phyloP scores from a whole-genome alignment of 805 yeast species.

The Pichia heedii region DNA sequence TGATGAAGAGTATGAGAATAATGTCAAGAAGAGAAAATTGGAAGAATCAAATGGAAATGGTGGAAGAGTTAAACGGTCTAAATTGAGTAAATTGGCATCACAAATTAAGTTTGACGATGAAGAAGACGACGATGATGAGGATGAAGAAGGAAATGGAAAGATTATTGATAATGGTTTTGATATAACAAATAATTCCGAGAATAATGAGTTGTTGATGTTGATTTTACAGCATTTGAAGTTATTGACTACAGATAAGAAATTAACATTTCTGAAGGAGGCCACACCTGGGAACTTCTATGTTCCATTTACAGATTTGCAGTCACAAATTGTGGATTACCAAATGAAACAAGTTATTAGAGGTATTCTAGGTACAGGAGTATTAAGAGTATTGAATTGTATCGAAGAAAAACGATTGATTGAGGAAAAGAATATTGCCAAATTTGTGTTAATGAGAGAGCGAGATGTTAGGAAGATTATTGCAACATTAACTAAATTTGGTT shows the following conservation, averaged over 20 bases:
- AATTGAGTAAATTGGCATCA: constrained; percentile 4
- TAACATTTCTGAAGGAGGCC: constrained; percentile 54
- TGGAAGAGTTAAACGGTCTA: constrained; percentile 5
- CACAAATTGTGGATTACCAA: constrained; percentile 37
- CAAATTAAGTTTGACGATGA: constrained; percentile 18
- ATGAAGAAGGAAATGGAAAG: constrained; percentile 19
- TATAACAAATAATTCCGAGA: constrained; percentile 5
- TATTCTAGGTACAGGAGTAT: constrained; percentile 56
- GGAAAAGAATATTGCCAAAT: constrained; percentile 71
- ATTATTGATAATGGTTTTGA: constrained; percentile 18
- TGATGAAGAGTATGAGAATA: constrained; percentile 3
- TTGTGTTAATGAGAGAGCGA: constrained; percentile 68
- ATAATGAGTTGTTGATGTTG: constrained; percentile 17
- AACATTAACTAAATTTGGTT: constrained; percentile 56
- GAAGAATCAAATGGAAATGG: constrained; percentile 6
- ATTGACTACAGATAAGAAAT: constrained; percentile 38
- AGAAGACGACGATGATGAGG: constrained; percentile 13
- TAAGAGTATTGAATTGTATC: constrained; percentile 71
- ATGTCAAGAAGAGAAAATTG: constrained; percentile 5
- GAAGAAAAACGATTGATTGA: constrained; percentile 64
- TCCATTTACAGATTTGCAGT: constrained; percentile 47
- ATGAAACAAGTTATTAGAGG: constrained; percentile 51
- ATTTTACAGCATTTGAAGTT: constrained; percentile 55
- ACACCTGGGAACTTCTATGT: constrained; percentile 50
- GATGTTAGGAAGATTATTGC: constrained; percentile 66